Base-by-base conservation (phyloP, 192 early-diverging fungal species). In the Backusella tuberculispora region DNA sequence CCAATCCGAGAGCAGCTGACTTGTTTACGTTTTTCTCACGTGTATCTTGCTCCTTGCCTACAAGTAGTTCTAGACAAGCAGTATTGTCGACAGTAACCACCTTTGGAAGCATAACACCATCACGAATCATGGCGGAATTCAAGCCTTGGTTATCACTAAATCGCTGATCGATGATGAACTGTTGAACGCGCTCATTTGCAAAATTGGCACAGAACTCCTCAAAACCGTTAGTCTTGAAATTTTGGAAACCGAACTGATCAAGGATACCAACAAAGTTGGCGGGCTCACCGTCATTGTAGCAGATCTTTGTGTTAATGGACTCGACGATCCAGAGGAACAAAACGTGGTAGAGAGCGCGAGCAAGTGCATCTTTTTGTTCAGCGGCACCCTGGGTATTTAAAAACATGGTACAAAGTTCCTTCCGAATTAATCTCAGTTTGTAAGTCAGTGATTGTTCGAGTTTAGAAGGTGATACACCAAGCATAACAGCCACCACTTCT, bases 321-420 rank as follows among this genome's bases (percentile, higher is more conserved):
- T 97, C 96, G 8, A 96, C 87, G n/a, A 99, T 78, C 91, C 95
- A 98, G 19, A 87, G 85, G 80, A 96, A 96, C 9, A 97, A 74
- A 6, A 97, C 88, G 37, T 90, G 91, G 79, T 97, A 99, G n/a
- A 99, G 88, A 8, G 92, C 84, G 64, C 86, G 86, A 3, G 95
- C 91, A 3, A 99, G 84, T 3, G 87, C 81, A 74, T 99, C 95
- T 34, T 96, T 90, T 79, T 97, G 96, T 56, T 86, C 82, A 13
- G 75, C 65, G 0, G 97, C 96, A 38, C 90, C 91, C 21, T 89
- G 89, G 14, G 89, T 84, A 74, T 95, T 93, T 66, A 99, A 82
- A 65, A 96, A 93, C n/a, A 95, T 92, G 14, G 94, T 96, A 83
- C 93, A 97, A 17, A 97, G 83, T 72, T 97, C 95, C 68, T 88